phyloP scores from a whole-genome alignment of 495 filamentous ascomycete species.

The Margaritispora aquatica region DNA sequence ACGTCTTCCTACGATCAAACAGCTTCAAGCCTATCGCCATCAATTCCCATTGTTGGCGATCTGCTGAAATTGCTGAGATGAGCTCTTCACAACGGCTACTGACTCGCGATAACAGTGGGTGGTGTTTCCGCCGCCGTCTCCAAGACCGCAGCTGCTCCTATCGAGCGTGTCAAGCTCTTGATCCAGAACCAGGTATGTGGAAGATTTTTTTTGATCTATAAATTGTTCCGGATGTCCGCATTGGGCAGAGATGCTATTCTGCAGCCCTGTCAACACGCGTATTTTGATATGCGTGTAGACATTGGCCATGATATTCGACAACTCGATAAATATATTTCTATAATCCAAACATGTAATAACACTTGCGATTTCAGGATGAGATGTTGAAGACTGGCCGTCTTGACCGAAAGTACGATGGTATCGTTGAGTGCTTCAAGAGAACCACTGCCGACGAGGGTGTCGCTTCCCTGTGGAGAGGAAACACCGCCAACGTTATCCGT shows the following conservation, averaged over 20 bases:
- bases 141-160: slow-evolving; percentile 99
- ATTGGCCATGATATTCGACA: background rate
- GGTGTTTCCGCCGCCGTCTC: slow-evolving; percentile 99
- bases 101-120: slow-evolving; percentile 65
- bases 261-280: background rate
- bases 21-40: slow-evolving; percentile 3
- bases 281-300: background rate
- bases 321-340: background rate
- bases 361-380: slow-evolving; percentile 72
- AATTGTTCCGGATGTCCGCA: slow-evolving; percentile 14
- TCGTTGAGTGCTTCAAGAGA: slow-evolving; percentile 88
- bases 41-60: slow-evolving; percentile 9
- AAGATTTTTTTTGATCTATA: background rate
- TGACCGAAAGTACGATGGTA: slow-evolving; percentile 92
- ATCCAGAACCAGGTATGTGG: slow-evolving; percentile 98
- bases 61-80: background rate
- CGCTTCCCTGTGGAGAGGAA: slow-evolving; percentile 94
- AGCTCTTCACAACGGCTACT: slow-evolving; percentile 24
- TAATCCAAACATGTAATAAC: slow-evolving; percentile 2
- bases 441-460: slow-evolving; percentile 77
- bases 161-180: slow-evolving; percentile 99
- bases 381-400: slow-evolving; percentile 99
- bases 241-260: slow-evolving; percentile 9
- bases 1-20: slow-evolving; percentile 43
- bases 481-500: slow-evolving; percentile 99